Conservation (phyloP, 73 alveolate species). For the Paramecium bursaria region DNA sequence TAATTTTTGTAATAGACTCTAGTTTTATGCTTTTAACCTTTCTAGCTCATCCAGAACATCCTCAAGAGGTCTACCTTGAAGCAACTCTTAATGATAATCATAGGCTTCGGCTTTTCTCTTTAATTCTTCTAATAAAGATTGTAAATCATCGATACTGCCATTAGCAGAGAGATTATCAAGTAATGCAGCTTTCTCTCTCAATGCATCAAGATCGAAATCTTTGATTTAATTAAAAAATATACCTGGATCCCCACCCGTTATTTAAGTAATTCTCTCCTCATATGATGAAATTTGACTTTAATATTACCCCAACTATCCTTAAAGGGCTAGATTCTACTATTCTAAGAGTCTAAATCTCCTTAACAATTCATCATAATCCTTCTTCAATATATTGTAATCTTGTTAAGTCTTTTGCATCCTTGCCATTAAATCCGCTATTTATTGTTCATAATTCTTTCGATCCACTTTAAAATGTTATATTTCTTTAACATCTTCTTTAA, state of each 20-base stretch:
- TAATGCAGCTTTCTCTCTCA: conserved; percentile 35
- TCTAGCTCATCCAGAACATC: conserved; percentile 41
- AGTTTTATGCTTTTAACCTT: too few relatives aligned
- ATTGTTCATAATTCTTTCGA: conserved; percentile 46
- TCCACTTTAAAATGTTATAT: conserved; percentile 31
- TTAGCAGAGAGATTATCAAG: conserved; percentile 31
- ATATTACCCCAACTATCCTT: not conserved
- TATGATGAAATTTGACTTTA: not conserved
- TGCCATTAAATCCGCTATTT: conserved; percentile 56
- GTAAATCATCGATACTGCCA: conserved; percentile 35
- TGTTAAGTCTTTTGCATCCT: not conserved
- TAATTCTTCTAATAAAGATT: conserved; percentile 2
- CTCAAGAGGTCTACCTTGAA: conserved; percentile 27
- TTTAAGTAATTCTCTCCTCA: not conserved
- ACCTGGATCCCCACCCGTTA: conserved; percentile 58
- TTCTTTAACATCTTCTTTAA: conserved; percentile 58
- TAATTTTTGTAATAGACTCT: conserved; percentile 13
- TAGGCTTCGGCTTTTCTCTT: conserved; percentile 39
- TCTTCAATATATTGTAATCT: conserved; percentile 25
- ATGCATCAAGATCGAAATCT: conserved; percentile 50
- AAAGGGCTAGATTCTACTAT: not conserved
- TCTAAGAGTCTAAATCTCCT: not conserved
- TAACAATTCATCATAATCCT: conserved; percentile 37
- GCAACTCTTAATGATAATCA: conserved; percentile 48
- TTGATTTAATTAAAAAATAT: not conserved